Evolutionary conservation across 2,329 filamentous ascomycete genomes (phyloP), one percentile per base, ranked within the genome.

Genomic region (Talaromyces sp.): DNA sequence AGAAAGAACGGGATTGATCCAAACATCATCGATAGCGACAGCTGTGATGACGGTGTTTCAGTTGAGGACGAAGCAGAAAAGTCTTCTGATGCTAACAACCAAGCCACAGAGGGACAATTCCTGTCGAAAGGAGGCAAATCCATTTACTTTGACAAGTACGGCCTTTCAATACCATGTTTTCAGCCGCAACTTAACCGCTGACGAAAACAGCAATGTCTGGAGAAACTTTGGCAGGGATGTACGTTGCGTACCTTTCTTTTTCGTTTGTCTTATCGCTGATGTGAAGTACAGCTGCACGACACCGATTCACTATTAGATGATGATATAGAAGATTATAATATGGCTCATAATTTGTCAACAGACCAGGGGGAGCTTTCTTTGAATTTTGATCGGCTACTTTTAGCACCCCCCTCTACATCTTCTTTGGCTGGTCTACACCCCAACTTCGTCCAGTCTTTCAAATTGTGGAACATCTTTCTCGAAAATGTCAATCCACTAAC

Each of bases 401-500:
- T 36, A 36, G 33, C 13, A 13, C 5, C 13, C 33, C 33, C 33
- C 33, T 17, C 15, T 36, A 17, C 13, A 13, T 13, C 13, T 36
- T 36, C 33, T 7, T 36, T 36, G 15, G 33, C 78, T 4, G 71
- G 75, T 1, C 65, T 85, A 0, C 86, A 89, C 66, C 89, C 90
- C 0, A 78, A 84, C 3, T 83, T 86, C 0, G 81, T 85, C 11
- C 85, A 90, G 28, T 70, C 75, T 3, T 72, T 76, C 57, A 65
- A 64, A 32, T 67, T 76, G 7, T 91, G 88, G 87, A 86, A 90
- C 72, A 80, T 85, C n/a, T 91, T 88, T 68, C 80, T 90, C 47
- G 83, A 86, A 65, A 89, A 89, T 67, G 84, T 90, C 66, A 85
- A 90, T 66, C 86, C 88, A 0, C 70, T 91, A 4, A 77, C 89